Base-by-base conservation (phyloP, 169 alveolate species). In the Cryptosporidium parvum region DNA sequence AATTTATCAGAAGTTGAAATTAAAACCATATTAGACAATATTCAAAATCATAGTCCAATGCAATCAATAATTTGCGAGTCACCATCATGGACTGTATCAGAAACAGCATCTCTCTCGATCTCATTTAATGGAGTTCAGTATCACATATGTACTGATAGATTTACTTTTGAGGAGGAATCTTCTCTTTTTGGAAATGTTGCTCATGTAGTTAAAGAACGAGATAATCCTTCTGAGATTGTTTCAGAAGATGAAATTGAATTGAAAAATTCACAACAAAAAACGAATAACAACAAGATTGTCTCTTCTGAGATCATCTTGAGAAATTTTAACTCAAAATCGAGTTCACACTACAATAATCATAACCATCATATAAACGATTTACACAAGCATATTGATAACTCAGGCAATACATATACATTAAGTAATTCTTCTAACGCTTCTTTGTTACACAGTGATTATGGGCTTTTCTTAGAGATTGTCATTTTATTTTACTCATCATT, bases 121-220 rank as follows among this genome's bases (percentile, higher is more conserved):
- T 80, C 89, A 62, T 80, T 80, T 80, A 80, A 80, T 59, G 89
- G 89, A 59, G 67, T 80, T 26, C 89, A 80, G 35, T 80, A 80
- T 26, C 89, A 80, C 42, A 3, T 80, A 0, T 80, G 89, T 31
- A 80, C 89, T 12, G 48, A 65, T 14, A 31, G 53, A 18, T 67
- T 80, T 16, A 44, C 10, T 21, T 80, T 80, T 39, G 73, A 80
- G 21, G 89, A 80, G 45, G 89, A 80, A 39, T 80, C 89, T 18
- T 80, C 89, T 61, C 59, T 80, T 31, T 80, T 80, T 80, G 89
- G 89, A 21, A 80, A 80, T 26, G 80, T 80, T 35, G 89, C 89
- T 14, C 89, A 80, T 80, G 89, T 80, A 23, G 89, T 80, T 2
- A 80, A 80, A 59, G 89, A 80, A 65, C 62, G 89, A 39, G 89